These are phyloP conservation scores for Colletotrichum simmondsii DNA, from an alignment of 2,329 filamentous ascomycete species.

Conservation along the genomic window DNA sequence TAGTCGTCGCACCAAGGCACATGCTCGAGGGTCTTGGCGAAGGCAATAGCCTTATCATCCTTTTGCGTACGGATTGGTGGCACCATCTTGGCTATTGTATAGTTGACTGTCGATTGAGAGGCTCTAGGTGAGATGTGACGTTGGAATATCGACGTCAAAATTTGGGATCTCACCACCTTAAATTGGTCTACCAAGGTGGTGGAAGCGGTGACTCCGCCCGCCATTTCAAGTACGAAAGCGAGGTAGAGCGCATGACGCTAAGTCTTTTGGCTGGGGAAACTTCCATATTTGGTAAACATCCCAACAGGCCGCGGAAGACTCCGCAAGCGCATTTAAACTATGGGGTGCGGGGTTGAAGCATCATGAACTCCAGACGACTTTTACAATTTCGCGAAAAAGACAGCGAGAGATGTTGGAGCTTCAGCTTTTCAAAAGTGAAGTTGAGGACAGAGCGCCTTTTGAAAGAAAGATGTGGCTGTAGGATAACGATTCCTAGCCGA, in stretches of 20 bases:
- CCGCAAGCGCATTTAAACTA: conserved; percentile 1
- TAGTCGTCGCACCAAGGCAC: conserved; percentile 70
- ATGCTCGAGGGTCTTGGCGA: conserved; percentile 59
- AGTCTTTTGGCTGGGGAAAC: neutral
- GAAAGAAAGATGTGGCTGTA: neutral
- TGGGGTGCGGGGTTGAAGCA: neutral
- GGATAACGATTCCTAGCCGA: neutral
- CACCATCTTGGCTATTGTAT: neutral
- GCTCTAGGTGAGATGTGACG: neutral
- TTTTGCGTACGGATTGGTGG: conserved; percentile 40
- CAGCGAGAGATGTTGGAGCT: neutral
- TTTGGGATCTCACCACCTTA: neutral
- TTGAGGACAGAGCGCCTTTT: neutral
- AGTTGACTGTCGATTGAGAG: neutral
- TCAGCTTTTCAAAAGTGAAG: neutral
- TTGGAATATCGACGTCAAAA: neutral
- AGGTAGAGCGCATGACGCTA: neutral
- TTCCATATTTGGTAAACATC: neutral
- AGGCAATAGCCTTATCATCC: conserved; percentile 52
- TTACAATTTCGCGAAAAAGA: neutral
- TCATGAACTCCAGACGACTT: neutral
- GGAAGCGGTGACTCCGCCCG: neutral
- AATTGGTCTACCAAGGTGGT: neutral
- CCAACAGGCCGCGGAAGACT: neutral
- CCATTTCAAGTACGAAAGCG: neutral